phyloP scores from a whole-genome alignment of 352 stramenopile species.

The Globisporangium takayamanum region DNA sequence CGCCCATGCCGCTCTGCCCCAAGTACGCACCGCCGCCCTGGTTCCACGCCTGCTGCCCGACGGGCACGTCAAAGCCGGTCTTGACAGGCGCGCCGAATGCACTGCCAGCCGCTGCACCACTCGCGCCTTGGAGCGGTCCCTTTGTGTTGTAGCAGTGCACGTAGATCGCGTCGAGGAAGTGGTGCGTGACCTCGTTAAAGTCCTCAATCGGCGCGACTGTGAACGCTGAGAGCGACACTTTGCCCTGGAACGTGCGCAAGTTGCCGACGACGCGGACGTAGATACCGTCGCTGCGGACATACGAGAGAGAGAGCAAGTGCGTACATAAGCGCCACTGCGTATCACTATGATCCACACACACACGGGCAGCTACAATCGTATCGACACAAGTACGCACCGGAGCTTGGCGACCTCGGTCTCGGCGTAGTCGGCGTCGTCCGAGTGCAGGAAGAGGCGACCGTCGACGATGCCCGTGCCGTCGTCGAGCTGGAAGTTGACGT shows the following conservation, averaged over 20 bases:
- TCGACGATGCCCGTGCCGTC: conserved; percentile 91
- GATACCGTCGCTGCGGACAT: conserved; percentile 43
- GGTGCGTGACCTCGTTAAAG: conserved; percentile 95
- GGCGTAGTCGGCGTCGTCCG: conserved; percentile 73
- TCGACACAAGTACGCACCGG: conserved; percentile 16
- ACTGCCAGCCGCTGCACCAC: conserved; percentile 13
- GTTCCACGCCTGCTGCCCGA: conserved; percentile 24
- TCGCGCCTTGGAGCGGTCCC: conserved; percentile 31
- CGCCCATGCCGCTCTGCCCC: conserved; percentile 15
- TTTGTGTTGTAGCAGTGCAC: conserved; percentile 85
- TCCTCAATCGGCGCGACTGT: conserved; percentile 78
- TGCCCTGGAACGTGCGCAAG: conserved; percentile 89
- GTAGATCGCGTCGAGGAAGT: conserved; percentile 93
- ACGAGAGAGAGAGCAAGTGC: not conserved
- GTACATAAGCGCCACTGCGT: not conserved
- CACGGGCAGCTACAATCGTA: not conserved
- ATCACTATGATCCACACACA: not conserved
- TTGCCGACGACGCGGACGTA: conserved; percentile 91
- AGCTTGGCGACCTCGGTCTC: conserved; percentile 54
- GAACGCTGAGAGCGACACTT: conserved; percentile 85
- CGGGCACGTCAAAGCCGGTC: conserved; percentile 17
- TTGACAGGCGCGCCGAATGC: conserved; percentile 36
- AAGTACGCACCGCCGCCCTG: conserved; percentile 20
- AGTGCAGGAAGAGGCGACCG: conserved; percentile 89
- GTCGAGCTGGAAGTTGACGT: conserved; percentile 90